Conservation (phyloP, 75 land plant species). For the Cupressus sempervirens region DNA sequence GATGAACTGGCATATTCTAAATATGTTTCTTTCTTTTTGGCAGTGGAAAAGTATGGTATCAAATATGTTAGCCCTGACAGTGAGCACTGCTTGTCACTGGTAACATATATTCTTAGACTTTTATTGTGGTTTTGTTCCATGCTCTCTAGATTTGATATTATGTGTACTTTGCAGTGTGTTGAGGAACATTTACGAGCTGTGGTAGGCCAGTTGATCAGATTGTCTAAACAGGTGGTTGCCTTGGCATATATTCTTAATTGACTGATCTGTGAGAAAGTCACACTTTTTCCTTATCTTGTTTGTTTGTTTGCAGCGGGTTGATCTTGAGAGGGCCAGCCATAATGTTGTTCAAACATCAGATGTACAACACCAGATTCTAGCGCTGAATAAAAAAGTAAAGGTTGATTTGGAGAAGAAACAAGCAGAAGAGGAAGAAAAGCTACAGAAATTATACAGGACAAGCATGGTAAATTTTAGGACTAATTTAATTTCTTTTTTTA, state of each 20-base stretch:
- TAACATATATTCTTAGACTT: conserved; percentile 18
- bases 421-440: conserved; percentile 74
- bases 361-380: conserved; percentile 62
- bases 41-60: conserved; percentile 76
- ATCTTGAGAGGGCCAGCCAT: conserved; percentile 72
- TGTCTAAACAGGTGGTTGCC: conserved; percentile 74
- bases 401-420: conserved; percentile 77
- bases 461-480: background rate
- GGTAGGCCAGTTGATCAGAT: conserved; percentile 54
- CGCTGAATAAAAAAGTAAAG: conserved; percentile 60
- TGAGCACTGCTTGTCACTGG: conserved; percentile 90
- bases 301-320: conserved; percentile 30
- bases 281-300: background rate
- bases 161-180: conserved; percentile 43
- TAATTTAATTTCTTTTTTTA: background rate
- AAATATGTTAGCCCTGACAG: conserved; percentile 68
- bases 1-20: background rate
- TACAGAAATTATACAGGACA: conserved; percentile 68
- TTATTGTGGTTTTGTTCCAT: background rate
- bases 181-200: conserved; percentile 81
- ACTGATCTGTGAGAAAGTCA: background rate
- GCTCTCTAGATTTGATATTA: background rate
- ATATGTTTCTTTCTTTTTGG: conserved; percentile 12
- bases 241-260: background rate
- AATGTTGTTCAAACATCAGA: conserved; percentile 62